Evolutionary conservation across 1,139 yeast species (phyloP), one percentile per base, ranked within the genome.

Genomic region (Yamadazyma membranifaciens): DNA sequence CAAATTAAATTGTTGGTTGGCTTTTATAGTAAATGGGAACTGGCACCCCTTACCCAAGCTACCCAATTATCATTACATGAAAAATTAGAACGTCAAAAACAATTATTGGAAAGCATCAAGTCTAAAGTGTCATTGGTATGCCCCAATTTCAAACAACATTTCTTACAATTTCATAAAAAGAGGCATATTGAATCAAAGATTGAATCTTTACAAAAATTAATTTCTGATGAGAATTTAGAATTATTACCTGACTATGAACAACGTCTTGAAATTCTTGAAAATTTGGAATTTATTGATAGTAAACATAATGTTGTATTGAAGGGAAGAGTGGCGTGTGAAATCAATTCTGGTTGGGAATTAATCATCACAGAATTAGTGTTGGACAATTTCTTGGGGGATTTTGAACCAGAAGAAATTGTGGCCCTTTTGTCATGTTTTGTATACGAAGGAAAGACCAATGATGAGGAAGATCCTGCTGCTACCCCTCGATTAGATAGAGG

Each of bases 341-440:
- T 91, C 45, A 87, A 87, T 56, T 80, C 89, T 25, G 97, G 97
- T 0, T 88, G 91, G 80, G 98, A 91, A 60, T 71, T 92, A 45
- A 83, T 88, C 4, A 63, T 92, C 13, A 91, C 98, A 0, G 99
- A 92, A 60, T 73, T 92, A 41, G 81, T 92, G 7, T 70, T 92
- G 50, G 95, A 92, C 55, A 92, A 92, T 62, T 89, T 92, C 67
- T 68, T 92, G 50, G 96, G 94, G 25, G 95, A 88, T 44, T 91
- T 87, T 56, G 95, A 91, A 50, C 92, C 97, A 0, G 96, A 91
- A 56, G 99, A 92, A 61, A 89, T 92, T 46, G 98, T 91, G 11
- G 98, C 98, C 0, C 69, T 92, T 39, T 67, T 92, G 33, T 88
- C 97, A 0, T 87, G 87, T 35, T 94, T 92, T 64, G 96, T 94